Evolutionary conservation across 306 rosid species (phyloP).

Genomic region (Elaeagnus macrophylla): DNA sequence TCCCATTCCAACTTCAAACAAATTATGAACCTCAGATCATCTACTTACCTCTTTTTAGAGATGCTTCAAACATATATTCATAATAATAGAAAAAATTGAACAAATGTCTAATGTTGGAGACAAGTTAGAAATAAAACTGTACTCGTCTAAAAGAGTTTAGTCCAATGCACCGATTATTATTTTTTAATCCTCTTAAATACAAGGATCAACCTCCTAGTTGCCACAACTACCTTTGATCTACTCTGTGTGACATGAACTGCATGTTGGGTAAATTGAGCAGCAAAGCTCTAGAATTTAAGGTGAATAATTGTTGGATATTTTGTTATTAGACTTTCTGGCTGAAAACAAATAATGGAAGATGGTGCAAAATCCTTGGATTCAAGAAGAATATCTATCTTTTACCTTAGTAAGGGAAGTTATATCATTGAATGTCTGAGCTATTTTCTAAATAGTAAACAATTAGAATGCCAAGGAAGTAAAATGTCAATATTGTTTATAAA

Average conservation of each 20-base stretch:
- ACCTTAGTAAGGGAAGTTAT: neutral
- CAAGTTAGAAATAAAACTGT: no score
- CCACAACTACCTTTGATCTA: no score
- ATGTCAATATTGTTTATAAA: no score
- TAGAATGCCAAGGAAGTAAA: neutral
- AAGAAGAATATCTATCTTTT: constrained; percentile 7
- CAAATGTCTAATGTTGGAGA: no score
- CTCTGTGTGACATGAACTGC: no score
- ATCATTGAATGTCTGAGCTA: neutral
- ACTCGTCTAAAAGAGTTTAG: no score
- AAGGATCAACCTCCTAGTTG: no score
- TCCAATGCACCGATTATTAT: no score
- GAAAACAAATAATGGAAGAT: constrained; percentile 9
- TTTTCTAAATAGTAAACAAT: neutral
- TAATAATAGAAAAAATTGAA: neutral
- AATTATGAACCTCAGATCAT: constrained; percentile 46
- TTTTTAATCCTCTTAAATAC: no score
- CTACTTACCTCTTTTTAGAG: constrained; percentile 15
- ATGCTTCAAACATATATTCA: no score
- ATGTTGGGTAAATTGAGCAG: no score
- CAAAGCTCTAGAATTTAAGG: no score
- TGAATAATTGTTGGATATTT: neutral
- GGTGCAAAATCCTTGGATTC: constrained; percentile 5
- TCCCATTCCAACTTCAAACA: constrained; percentile 5
- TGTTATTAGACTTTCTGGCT: constrained; percentile 15